A percentile compares a stretch with the other conserved stretches of the same genome.
Evolutionary conservation across 345 rosid species (phyloP).

Genomic region (Pelargonium nanum): DNA sequence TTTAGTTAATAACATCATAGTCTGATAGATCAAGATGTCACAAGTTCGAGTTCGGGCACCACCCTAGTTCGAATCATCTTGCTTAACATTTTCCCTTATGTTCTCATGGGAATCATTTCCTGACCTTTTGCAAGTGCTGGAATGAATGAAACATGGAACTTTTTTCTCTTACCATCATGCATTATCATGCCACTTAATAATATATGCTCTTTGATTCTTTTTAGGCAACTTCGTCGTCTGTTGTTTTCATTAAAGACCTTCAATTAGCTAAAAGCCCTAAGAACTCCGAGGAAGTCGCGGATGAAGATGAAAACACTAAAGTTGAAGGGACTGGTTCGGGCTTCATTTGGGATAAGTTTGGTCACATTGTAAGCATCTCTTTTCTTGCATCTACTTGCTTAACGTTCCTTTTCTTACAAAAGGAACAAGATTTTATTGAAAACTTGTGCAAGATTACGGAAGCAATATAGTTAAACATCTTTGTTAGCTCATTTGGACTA

Average conservation of each 20-base stretch:
- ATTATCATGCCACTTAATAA: neutral
- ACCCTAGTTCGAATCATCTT: neutral
- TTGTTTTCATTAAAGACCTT: constrained; percentile 64
- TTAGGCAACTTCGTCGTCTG: constrained; percentile 65
- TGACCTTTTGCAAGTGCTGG: too few relatives aligned
- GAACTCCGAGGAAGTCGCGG: constrained; percentile 16
- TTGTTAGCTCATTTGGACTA: neutral
- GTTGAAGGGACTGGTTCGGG: constrained; percentile 89
- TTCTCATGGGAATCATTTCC: neutral
- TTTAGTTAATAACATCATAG: too few relatives aligned
- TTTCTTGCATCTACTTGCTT: neutral
- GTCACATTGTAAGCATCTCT: constrained; percentile 67
- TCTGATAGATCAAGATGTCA: too few relatives aligned
- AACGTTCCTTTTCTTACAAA: neutral
- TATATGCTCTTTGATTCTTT: neutral
- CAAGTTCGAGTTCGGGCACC: too few relatives aligned
- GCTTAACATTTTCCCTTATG: neutral
- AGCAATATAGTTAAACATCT: neutral
- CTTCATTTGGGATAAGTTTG: constrained; percentile 88
- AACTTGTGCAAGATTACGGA: too few relatives aligned
- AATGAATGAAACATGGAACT: neutral
- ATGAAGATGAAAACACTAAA: constrained; percentile 43
- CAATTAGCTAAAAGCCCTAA: constrained; percentile 39
- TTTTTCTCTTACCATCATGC: neutral
- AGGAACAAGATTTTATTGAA: too few relatives aligned